phyloP scores from a whole-genome alignment of 2,329 filamentous ascomycete species.

The Calycina marina region DNA sequence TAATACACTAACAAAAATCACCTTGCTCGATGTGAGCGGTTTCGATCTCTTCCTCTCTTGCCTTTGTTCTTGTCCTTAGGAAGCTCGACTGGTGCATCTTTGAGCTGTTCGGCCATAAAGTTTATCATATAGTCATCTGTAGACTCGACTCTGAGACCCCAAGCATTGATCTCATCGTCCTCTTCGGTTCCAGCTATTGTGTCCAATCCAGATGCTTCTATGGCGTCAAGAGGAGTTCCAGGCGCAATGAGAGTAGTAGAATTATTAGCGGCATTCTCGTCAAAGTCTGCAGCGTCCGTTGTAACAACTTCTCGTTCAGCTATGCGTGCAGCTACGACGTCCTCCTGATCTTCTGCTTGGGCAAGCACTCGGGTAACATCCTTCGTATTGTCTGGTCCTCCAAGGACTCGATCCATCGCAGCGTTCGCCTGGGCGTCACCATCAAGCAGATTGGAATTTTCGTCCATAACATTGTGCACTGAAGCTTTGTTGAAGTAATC shows the following conservation, averaged over 20 bases:
- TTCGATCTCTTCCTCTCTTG: constrained; percentile 28
- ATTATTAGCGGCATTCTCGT: constrained; percentile 38
- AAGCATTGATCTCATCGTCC: constrained; percentile 41
- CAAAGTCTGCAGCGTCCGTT: constrained; percentile 75
- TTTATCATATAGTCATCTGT: constrained; percentile 66
- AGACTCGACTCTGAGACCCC: constrained; percentile 39
- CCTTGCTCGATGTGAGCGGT: constrained; percentile 19
- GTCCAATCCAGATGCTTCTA: constrained; percentile 29
- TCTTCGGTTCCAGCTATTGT: constrained; percentile 17
- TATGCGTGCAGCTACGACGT: constrained; percentile 72
- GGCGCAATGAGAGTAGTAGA: constrained; percentile 17
- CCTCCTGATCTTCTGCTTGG: constrained; percentile 82
- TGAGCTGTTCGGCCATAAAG: constrained; percentile 48
- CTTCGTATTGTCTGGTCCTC: constrained; percentile 38
- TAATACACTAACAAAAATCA: constrained; percentile 5
- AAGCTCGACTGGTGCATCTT: constrained; percentile 43
- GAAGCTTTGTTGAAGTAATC: constrained; percentile 78
- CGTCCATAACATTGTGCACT: constrained; percentile 53
- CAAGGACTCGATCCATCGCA: constrained; percentile 77
- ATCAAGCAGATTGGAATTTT: constrained; percentile 37
- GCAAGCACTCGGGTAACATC: constrained; percentile 63
- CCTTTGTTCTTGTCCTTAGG: constrained; percentile 50
- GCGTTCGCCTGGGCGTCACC: constrained; percentile 59
- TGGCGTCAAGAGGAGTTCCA: constrained; percentile 17
- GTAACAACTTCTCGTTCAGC: constrained; percentile 79